Evolutionary conservation across 225 moss, liverwort and hornwort species (phyloP), one percentile per base, ranked within the genome.

Genomic region (Marchantia paleacea): DNA sequence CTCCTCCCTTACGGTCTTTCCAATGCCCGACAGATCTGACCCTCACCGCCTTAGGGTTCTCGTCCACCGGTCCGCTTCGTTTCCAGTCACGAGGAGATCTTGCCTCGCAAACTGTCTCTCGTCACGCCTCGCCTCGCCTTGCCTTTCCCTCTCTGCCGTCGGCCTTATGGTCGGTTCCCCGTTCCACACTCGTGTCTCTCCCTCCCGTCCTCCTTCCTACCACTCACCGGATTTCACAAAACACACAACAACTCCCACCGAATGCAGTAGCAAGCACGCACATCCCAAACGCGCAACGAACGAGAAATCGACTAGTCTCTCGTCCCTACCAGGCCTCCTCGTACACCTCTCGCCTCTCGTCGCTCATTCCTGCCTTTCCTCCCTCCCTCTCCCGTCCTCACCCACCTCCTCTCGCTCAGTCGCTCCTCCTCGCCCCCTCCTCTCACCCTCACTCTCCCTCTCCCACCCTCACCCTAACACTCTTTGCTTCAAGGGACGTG

Each of bases 1-100:
- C 65, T 70, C 15, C 79, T 22, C 48, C 72, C 80, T 78, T 70
- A 52, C 76, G 7, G 57, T 49, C 60, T 70, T 76, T 73, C 71
- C 87, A 84, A 87, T 84, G 86, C 81, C 81, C 65, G 29, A 51
- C 86, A 73, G 87, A 84, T 82, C 87, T 76, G 79, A 62, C 78
- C 31, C 29, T 47, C 65, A 72, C 68, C 81, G 29, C 65, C 71
- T 78, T 84, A 84, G 84, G 87, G 81, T 84, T 82, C 69, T 71
- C 55, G 6, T 31, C 24, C 65, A 24, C 47, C 48, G 72, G 80
- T 74, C 49, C 64, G 65, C 30, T 31, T 62, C 80, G 30, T 60
- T 60, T 76, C 39, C 30, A 0, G n/a, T 15, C 11, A 29, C 54
- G 14, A 53, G 26, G 69, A 79, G 83, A 84, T 86, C 86, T 84